These are phyloP conservation scores for Diplodia sapinea DNA, from an alignment of 2,329 filamentous ascomycete species.

Conservation along the genomic window DNA sequence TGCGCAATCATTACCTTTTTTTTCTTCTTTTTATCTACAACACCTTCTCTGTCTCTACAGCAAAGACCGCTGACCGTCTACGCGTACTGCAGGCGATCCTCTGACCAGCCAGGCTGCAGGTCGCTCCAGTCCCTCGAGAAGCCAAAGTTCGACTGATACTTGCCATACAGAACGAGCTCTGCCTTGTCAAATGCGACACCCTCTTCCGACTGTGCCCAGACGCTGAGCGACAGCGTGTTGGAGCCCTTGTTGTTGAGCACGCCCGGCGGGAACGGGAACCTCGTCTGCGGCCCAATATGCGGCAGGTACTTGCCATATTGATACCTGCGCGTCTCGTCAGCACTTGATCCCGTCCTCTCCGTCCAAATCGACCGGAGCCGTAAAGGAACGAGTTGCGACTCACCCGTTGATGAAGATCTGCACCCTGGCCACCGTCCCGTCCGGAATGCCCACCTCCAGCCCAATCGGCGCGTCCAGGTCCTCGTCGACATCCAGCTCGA, in stretches of 20 bases:
- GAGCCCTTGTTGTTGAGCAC: slow-evolving; percentile 63
- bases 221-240: slow-evolving; percentile 63
- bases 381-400: neutral
- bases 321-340: slow-evolving; percentile 10
- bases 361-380: no score
- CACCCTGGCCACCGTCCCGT: slow-evolving; percentile 54
- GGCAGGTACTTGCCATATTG: slow-evolving; percentile 67
- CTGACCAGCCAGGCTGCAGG: slow-evolving; percentile 30
- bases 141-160: slow-evolving; percentile 61
- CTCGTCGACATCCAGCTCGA: slow-evolving; percentile 58
- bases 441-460: slow-evolving; percentile 56
- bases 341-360: no score
- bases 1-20: neutral
- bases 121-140: slow-evolving; percentile 51
- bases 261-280: slow-evolving; percentile 66
- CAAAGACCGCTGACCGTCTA: neutral
- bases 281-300: slow-evolving; percentile 65
- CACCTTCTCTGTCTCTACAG: neutral
- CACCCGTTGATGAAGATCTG: slow-evolving; percentile 67
- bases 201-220: slow-evolving; percentile 61
- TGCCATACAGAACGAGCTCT: slow-evolving; percentile 58
- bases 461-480: slow-evolving; percentile 63
- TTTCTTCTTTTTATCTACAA: neutral
- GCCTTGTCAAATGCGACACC: slow-evolving; percentile 58
- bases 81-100: slow-evolving; percentile 31